Conservation (phyloP, 192 early-diverging fungal species). For the Cetraspora pellucida region DNA sequence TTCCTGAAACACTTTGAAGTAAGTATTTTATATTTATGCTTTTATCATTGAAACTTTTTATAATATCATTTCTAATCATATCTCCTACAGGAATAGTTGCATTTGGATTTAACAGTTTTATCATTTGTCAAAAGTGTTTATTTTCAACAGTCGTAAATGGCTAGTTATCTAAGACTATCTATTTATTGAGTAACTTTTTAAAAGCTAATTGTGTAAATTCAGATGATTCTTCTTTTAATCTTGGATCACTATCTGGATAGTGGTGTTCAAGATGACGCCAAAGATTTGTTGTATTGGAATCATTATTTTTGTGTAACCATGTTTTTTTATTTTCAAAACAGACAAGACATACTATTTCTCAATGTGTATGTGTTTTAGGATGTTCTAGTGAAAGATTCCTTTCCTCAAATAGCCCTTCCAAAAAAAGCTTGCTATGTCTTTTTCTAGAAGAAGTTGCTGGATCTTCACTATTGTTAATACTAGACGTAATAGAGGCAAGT, state of each 20-base stretch:
- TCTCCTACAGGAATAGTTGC: background rate
- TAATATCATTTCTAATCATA: conserved; percentile 5
- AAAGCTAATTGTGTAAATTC: conserved; percentile 15
- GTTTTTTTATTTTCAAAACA: background rate
- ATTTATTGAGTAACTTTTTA: background rate
- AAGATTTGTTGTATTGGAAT: conserved; percentile 6
- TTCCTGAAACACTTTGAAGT: background rate
- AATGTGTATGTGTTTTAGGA: background rate
- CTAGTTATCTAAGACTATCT: background rate
- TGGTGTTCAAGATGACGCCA: background rate
- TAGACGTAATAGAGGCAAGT: too few relatives aligned
- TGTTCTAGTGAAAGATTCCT: background rate
- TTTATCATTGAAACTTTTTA: background rate
- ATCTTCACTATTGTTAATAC: background rate
- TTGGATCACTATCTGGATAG: conserved; percentile 9
- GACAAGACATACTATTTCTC: background rate
- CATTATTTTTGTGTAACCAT: background rate
- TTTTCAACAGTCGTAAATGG: conserved; percentile 1
- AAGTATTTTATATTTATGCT: background rate
- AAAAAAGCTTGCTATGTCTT: background rate
- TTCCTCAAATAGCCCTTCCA: background rate
- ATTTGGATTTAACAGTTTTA: conserved; percentile 16
- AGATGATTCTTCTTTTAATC: background rate
- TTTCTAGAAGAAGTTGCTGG: too few relatives aligned
- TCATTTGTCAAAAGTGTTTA: too few relatives aligned